Base-by-base conservation (phyloP, 306 rosid species). In the Datisca glomerata region DNA sequence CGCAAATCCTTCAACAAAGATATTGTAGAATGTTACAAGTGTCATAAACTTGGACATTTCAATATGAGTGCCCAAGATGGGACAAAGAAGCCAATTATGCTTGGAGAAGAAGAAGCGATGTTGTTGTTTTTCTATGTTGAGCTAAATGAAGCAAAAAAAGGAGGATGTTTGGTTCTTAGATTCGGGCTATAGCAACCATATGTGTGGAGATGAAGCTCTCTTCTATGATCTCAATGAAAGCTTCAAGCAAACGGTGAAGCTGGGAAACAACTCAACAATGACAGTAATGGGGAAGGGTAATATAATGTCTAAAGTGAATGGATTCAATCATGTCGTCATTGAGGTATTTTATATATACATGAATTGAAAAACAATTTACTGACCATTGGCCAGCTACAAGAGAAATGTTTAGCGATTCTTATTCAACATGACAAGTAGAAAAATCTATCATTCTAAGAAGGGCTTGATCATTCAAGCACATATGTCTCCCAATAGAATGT, bases 111-210 rank as follows among this genome's bases (percentile, higher is more conserved):
- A n/a, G n/a, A n/a, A n/a, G n/a, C 31, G 6, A 25, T 25, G 31
- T 25, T 25, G 31, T 25, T 25, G 31, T 4, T 25, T 4, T 25
- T 7, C 31, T 25, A 4, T 25, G 7, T 7, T 25, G 31, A 25
- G 31, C 4, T 25, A 7, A 25, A 25, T 7, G 4, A 25, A 25
- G 31, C 31, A 4, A 25, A 25, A 25, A 10, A 35, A 6, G 14
- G 40, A 35, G 14, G 3, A 35, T 35, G 40, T 35, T 35, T 35
- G 40, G 40, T 35, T 35, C n/a, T 35, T 35, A 35, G 40, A 35
- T 13, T 35, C 40, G n/a, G n/a, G n/a, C n/a, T n/a, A n/a, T n/a
- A n/a, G n/a, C n/a, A n/a, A n/a, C n/a, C n/a, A n/a, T n/a, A 35
- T 35, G 40, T 8, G 40, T 35, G 40, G 6, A 4, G 15, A 35